Conservation (phyloP, 306 rosid genomes). For the Rubus idaeus region DNA sequence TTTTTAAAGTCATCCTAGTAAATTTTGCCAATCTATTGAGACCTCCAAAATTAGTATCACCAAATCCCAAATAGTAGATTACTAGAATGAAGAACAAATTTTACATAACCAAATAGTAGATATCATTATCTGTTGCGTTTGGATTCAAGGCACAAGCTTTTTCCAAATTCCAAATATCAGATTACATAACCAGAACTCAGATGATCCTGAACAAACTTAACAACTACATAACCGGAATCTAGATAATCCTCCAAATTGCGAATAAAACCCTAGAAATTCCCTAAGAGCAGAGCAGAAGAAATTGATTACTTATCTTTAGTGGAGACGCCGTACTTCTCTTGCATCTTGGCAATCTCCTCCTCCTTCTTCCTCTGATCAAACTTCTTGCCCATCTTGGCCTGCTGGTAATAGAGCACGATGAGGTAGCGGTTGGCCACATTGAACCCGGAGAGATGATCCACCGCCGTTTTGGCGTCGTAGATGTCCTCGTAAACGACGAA, state of each 20-base stretch:
- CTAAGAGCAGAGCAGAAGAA: not conserved
- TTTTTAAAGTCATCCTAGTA: not conserved
- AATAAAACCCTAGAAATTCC: not conserved
- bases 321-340: constrained; percentile 87
- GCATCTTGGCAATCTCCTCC: constrained; percentile 81
- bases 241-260: not conserved
- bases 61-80: too few relatives aligned
- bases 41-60: not conserved
- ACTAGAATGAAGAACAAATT: not conserved
- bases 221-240: not conserved
- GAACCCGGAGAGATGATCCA: constrained; percentile 94
- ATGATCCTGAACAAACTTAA: not conserved
- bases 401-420: constrained; percentile 91
- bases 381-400: constrained; percentile 95
- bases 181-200: not conserved
- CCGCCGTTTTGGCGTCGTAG: constrained; percentile 97
- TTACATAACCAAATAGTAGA: not conserved
- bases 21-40: not conserved
- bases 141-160: too few relatives aligned
- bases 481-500: constrained; percentile 97
- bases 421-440: constrained; percentile 90
- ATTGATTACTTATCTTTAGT: constrained; percentile 68
- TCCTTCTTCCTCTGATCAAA: constrained; percentile 93
- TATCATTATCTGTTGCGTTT: not conserved
- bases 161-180: not conserved